Evolutionary conservation across 2,329 filamentous ascomycete species (phyloP).

Genomic region (Ophioceras dolichostomum): DNA sequence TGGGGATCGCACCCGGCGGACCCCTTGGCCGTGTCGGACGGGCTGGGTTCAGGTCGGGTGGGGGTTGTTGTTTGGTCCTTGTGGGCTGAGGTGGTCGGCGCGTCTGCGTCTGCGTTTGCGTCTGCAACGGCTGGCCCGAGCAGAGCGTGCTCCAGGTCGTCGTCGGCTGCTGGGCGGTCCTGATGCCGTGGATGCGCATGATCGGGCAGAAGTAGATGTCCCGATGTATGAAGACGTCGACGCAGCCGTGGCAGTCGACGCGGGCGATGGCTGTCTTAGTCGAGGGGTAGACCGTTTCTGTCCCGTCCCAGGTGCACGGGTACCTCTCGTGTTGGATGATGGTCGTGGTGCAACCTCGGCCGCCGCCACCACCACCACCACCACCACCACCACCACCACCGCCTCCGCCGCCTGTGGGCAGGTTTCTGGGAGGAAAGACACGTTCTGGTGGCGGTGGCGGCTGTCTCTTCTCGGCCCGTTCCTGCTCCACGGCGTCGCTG

Average conservation of each 20-base stretch:
- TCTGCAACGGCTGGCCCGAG: background rate
- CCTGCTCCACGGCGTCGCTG: too few species aligned
- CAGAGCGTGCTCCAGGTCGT: slow-evolving; percentile 2
- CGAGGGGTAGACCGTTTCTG: slow-evolving; percentile 4
- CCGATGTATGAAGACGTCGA: background rate
- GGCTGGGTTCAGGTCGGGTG: too few species aligned
- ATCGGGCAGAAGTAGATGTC: slow-evolving; percentile 2
- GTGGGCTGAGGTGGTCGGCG: background rate
- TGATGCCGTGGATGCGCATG: background rate
- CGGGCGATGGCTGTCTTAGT: slow-evolving; percentile 2
- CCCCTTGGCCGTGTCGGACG: too few species aligned
- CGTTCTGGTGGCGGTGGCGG: background rate
- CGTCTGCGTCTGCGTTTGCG: background rate
- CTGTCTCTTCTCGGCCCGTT: too few species aligned
- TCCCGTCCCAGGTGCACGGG: slow-evolving; percentile 4
- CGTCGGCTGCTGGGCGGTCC: background rate
- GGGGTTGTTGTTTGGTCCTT: too few species aligned
- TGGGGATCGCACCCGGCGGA: too few species aligned
- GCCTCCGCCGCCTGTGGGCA: too few species aligned
- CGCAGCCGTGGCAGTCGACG: slow-evolving; percentile 6
- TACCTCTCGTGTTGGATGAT: background rate
- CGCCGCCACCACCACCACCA: too few species aligned
- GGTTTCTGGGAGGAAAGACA: too few species aligned
- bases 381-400: too few species aligned
- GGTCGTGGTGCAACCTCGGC: slow-evolving; percentile 3